A percentile compares a stretch with the other conserved stretches of the same genome.
These are phyloP conservation scores for Phylloporus sp. DNA, from an alignment of 768 basidiomycete genomes.

Conservation along the genomic window DNA sequence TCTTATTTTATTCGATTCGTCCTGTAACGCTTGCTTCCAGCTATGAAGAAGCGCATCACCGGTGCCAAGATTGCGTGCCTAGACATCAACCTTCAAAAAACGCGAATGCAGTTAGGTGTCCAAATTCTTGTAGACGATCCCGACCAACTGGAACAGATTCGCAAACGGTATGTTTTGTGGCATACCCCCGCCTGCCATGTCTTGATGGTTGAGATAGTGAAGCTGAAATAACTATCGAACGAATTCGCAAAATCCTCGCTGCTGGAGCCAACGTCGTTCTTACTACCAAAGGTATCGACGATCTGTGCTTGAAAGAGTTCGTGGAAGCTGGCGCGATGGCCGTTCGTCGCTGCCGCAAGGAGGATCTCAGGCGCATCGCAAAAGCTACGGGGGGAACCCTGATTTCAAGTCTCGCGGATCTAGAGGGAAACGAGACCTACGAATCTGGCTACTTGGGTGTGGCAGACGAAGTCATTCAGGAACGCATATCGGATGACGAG, in stretches of 20 bases:
- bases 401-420: slow-evolving; percentile 87
- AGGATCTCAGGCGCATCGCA: slow-evolving; percentile 94
- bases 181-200: not conserved
- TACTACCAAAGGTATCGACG: slow-evolving; percentile 98
- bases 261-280: slow-evolving; percentile 95
- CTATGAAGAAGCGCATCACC: slow-evolving; percentile 93
- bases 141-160: slow-evolving; percentile 92
- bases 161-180: slow-evolving; percentile 61
- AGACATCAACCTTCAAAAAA: slow-evolving; percentile 95
- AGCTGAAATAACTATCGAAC: slow-evolving; percentile 91
- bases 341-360: slow-evolving; percentile 94
- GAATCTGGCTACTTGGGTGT: slow-evolving; percentile 86
- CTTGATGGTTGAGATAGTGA: slow-evolving; percentile 53
- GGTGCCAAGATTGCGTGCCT: slow-evolving; percentile 98
- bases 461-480: slow-evolving; percentile 95
- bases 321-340: slow-evolving; percentile 99
- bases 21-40: slow-evolving; percentile 37
- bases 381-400: slow-evolving; percentile 95
- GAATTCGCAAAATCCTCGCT: slow-evolving; percentile 92
- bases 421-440: slow-evolving; percentile 97
- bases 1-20: not conserved
- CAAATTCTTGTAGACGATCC: slow-evolving; percentile 98
- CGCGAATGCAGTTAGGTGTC: slow-evolving; percentile 95
- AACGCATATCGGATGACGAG: slow-evolving; percentile 97
- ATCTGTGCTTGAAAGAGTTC: slow-evolving; percentile 96